Percentiles rank a stretch among this genome's conserved stretches.
Evolutionary conservation across 306 rosid genomes (phyloP).

Genomic region (Dalbergia oliveri): DNA sequence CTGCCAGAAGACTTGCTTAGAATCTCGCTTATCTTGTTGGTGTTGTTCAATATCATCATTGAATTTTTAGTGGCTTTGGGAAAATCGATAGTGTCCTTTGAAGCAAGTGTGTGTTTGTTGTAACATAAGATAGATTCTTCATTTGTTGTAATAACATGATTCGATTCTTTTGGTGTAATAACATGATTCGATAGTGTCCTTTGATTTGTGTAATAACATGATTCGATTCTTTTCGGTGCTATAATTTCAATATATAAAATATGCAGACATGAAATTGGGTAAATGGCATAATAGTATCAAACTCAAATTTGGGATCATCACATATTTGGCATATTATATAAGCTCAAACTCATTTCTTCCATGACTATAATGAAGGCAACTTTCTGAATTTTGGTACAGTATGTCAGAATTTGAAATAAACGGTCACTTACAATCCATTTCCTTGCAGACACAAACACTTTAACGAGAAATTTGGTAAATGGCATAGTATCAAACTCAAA

Average conservation of each 20-base stretch:
- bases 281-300: too few relatives aligned
- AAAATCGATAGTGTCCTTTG: background rate
- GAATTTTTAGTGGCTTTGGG: constrained; percentile 45
- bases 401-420: constrained; percentile 2
- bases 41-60: constrained; percentile 57
- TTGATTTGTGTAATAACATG: background rate
- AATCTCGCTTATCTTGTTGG: background rate
- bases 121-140: constrained; percentile 25
- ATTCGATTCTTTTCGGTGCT: constrained; percentile 7
- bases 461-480: background rate
- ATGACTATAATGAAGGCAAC: background rate
- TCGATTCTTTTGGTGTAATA: too few relatives aligned
- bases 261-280: background rate
- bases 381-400: background rate
- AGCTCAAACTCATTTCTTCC: background rate
- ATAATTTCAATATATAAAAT: background rate
- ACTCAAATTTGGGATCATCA: too few relatives aligned
- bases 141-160: constrained; percentile 7
- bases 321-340: too few relatives aligned
- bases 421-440: background rate
- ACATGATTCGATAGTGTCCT: background rate
- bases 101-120: constrained; percentile 36
- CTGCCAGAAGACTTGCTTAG: constrained; percentile 41
- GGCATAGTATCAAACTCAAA: too few relatives aligned
- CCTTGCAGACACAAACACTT: background rate